phyloP scores from a whole-genome alignment of 2,329 filamentous ascomycete genomes.

The Colletotrichum falcatum region DNA sequence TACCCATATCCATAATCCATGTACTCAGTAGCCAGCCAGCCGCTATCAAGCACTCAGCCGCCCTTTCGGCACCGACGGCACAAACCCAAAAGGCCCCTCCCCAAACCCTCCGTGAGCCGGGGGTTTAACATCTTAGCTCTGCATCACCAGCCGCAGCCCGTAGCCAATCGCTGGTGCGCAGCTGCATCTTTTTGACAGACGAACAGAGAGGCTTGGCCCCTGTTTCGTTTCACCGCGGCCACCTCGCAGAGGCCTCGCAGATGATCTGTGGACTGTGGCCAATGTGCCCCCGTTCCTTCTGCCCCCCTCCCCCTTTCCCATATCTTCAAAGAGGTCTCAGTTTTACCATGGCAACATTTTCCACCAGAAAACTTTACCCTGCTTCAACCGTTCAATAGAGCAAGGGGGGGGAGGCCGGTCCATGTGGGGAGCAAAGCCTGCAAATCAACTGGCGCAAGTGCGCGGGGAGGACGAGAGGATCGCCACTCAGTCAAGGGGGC shows the following conservation, averaged over 20 bases:
- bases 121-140: conserved; percentile 21
- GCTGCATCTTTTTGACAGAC: conserved; percentile 35
- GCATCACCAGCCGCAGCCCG: conserved; percentile 34
- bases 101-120: conserved; percentile 23
- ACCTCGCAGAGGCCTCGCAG: conserved; percentile 33
- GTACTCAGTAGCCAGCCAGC: conserved; percentile 3
- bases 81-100: conserved; percentile 6
- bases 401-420: conserved; percentile 18
- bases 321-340: conserved; percentile 3
- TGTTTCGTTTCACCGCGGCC: conserved; percentile 41
- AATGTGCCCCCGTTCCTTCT: conserved; percentile 4
- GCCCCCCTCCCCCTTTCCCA: neutral
- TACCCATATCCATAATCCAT: too few species aligned
- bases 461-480: conserved; percentile 21
- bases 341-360: neutral
- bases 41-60: conserved; percentile 14
- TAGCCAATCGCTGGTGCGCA: conserved; percentile 32
- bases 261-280: conserved; percentile 38
- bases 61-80: conserved; percentile 35
- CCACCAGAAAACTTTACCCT: conserved; percentile 2
- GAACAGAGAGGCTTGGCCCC: conserved; percentile 33
- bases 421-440: conserved; percentile 19
- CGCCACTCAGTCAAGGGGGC: conserved; percentile 13
- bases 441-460: conserved; percentile 30
- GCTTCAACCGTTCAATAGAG: conserved; percentile 2